Percentiles rank a stretch among this genome's conserved stretches.
phyloP scores from a whole-genome alignment of 225 moss, liverwort and hornwort species.

The Polytrichum commune region DNA sequence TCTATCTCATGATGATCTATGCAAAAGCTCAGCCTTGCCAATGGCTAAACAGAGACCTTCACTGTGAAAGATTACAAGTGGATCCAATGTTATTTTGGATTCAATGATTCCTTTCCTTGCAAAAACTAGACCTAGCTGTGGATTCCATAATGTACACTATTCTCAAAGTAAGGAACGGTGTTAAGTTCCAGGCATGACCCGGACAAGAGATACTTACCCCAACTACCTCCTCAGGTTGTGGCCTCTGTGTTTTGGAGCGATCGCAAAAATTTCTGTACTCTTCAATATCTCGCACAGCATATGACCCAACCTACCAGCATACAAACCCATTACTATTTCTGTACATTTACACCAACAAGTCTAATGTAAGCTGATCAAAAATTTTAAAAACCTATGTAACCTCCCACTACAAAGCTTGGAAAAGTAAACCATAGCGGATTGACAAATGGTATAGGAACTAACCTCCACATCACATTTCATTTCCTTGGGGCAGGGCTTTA shows the following conservation, averaged over 20 bases:
- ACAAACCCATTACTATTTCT: not conserved
- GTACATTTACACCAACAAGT: not conserved
- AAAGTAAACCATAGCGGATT: not conserved
- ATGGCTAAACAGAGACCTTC: no score
- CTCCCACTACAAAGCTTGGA: not conserved
- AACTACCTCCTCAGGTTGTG: slow-evolving; percentile 70
- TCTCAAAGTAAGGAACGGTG: no score
- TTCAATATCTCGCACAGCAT: slow-evolving; percentile 87
- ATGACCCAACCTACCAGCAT: slow-evolving; percentile 74
- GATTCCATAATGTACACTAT: no score
- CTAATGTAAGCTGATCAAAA: not conserved
- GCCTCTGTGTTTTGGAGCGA: slow-evolving; percentile 71
- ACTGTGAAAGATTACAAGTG: no score
- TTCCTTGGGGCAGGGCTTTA: slow-evolving; percentile 91
- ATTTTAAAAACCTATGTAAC: not conserved
- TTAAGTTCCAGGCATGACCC: no score
- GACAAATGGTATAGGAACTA: slow-evolving; percentile 3
- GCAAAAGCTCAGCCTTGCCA: no score
- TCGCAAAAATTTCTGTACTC: slow-evolving; percentile 90
- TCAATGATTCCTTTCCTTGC: no score
- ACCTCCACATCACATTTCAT: slow-evolving; percentile 97
- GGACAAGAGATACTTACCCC: slow-evolving; percentile 35
- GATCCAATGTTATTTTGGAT: no score
- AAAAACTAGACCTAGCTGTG: no score
- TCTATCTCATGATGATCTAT: no score